A percentile compares a stretch with the other conserved stretches of the same genome.
Conservation (phyloP, 106 monocot genomes). For the Apostasia shenzhenica region DNA sequence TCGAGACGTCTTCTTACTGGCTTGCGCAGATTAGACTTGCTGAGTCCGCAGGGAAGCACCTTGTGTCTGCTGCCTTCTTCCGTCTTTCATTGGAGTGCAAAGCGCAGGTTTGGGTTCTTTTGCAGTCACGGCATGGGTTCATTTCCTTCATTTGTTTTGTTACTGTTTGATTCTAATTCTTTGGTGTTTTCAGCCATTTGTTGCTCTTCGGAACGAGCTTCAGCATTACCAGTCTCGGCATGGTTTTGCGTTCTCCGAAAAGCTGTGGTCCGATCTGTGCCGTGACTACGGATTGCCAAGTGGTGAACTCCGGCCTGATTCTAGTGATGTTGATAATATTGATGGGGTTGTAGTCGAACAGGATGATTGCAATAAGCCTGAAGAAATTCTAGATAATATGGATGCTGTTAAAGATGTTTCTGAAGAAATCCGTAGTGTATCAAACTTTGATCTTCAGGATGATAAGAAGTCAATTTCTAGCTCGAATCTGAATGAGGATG, state of each 20-base stretch:
- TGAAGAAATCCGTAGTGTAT: background rate
- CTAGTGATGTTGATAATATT: background rate
- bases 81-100: constrained; percentile 62
- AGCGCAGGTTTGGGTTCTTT: constrained; percentile 43
- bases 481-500: background rate
- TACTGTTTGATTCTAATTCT: background rate
- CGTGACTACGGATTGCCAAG: constrained; percentile 14
- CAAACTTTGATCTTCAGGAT: background rate
- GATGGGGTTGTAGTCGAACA: constrained; percentile 11
- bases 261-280: constrained; percentile 29
- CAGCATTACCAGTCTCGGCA: constrained; percentile 42
- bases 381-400: background rate
- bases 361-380: constrained; percentile 1
- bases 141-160: background rate
- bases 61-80: constrained; percentile 62
- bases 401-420: background rate
- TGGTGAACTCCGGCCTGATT: background rate
- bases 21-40: constrained; percentile 59
- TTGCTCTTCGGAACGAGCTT: constrained; percentile 44
- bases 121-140: background rate
- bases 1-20: constrained; percentile 64
- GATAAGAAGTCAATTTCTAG: background rate
- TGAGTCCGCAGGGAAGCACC: constrained; percentile 64
- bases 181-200: constrained; percentile 36
- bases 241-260: constrained; percentile 1